Percentiles rank a stretch among this genome's conserved stretches.
These are phyloP conservation scores for Sherardia arvensis DNA, from an alignment of 257 asterid species.

Conservation along the genomic window DNA sequence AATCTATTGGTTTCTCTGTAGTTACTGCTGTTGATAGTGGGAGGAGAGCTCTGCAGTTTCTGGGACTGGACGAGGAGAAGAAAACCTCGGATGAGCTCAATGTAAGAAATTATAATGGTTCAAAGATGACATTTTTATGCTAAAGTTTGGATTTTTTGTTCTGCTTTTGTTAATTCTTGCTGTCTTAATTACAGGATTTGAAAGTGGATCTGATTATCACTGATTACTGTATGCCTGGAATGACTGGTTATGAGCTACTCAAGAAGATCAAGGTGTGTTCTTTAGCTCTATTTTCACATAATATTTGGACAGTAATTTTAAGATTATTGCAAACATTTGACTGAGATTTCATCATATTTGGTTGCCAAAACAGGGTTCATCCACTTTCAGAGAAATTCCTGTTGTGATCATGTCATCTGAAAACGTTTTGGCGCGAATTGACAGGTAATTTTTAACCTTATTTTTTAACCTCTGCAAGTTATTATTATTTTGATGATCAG, in stretches of 20 bases:
- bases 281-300: background rate
- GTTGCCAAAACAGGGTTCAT: constrained; percentile 57
- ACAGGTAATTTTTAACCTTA: constrained; percentile 39
- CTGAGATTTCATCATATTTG: background rate
- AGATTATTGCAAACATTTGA: background rate
- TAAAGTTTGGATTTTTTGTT: background rate
- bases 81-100: constrained; percentile 39
- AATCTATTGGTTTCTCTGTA: constrained; percentile 14
- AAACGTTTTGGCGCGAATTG: constrained; percentile 68
- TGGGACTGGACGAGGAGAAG: constrained; percentile 71
- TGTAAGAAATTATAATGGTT: constrained; percentile 26
- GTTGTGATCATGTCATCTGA: constrained; percentile 97
- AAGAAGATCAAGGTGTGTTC: constrained; percentile 65
- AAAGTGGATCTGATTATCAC: constrained; percentile 89
- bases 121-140: background rate
- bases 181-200: constrained; percentile 50
- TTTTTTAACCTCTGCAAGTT: background rate
- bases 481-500: no score
- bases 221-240: constrained; percentile 95
- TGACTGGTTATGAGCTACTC: constrained; percentile 85
- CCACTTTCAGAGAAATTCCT: constrained; percentile 73
- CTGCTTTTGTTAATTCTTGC: constrained; percentile 1
- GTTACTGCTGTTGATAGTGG: constrained; percentile 95
- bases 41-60: constrained; percentile 71
- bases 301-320: background rate